A percentile compares a stretch with the other conserved stretches of the same genome.
phyloP scores from a whole-genome alignment of 495 filamentous ascomycete genomes.

The Penicillium soppii region DNA sequence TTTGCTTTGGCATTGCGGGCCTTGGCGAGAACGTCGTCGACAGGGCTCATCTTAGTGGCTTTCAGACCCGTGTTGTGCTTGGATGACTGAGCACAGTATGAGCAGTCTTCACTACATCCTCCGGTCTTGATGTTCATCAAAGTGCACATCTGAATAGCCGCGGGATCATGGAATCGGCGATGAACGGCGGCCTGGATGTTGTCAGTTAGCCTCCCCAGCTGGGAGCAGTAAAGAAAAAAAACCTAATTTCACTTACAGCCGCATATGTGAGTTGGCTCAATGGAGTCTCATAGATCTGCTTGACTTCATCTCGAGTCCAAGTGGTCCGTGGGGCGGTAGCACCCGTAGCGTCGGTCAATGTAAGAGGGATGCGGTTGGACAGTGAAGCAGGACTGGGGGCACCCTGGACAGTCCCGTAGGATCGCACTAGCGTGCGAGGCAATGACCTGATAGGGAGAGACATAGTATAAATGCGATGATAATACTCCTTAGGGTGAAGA shows the following conservation, averaged over 20 bases:
- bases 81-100: conserved; percentile 84
- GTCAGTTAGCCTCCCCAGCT: too few relatives aligned
- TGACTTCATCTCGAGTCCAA: conserved; percentile 78
- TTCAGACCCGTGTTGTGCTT: conserved; percentile 75
- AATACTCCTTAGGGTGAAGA: conserved; percentile 8
- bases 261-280: conserved; percentile 74
- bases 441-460: conserved; percentile 31
- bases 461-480: conserved; percentile 22
- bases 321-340: conserved; percentile 60
- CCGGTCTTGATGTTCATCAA: conserved; percentile 96
- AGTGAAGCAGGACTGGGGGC: conserved; percentile 33
- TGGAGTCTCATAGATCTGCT: conserved; percentile 72
- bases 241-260: conserved; percentile 52
- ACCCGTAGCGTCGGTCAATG: conserved; percentile 53
- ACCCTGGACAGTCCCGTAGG: conserved; percentile 47
- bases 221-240: not conserved
- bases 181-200: conserved; percentile 63
- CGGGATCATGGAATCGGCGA: conserved; percentile 76
- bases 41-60: conserved; percentile 71
- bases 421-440: conserved; percentile 28
- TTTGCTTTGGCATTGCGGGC: conserved; percentile 75
- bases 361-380: conserved; percentile 35
- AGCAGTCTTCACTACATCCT: conserved; percentile 84
- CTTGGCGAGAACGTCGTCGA: conserved; percentile 73
- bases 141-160: conserved; percentile 82